Conservation (phyloP, 306 rosid genomes). For the Biancaea sappan region DNA sequence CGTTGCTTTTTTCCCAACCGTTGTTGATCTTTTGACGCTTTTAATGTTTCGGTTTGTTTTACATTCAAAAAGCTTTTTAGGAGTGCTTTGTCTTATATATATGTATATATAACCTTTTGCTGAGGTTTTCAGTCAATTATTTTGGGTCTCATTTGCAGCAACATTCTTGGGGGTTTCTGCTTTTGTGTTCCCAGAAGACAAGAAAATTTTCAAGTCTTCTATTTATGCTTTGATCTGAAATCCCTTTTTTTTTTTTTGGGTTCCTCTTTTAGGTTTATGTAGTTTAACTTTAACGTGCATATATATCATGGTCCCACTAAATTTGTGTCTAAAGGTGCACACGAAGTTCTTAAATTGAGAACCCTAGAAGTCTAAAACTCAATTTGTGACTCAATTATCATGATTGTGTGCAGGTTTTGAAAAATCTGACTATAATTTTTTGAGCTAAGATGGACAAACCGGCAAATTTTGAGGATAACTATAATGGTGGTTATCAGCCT, state of each 20-base stretch:
- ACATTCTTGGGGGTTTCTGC: constrained; percentile 55
- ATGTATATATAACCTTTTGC: constrained; percentile 31
- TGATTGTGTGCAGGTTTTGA: constrained; percentile 61
- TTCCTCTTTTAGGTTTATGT: background rate
- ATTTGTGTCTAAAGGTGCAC: constrained; percentile 28
- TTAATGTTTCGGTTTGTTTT: constrained; percentile 37
- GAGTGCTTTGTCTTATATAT: constrained; percentile 36
- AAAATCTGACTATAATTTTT: constrained; percentile 27
- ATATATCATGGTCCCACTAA: constrained; percentile 29
- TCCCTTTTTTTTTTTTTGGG: background rate
- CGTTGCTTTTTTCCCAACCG: constrained; percentile 47
- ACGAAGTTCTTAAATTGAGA: constrained; percentile 35
- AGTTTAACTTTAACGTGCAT: constrained; percentile 22
- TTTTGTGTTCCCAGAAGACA: constrained; percentile 47
- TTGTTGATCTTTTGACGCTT: constrained; percentile 40
- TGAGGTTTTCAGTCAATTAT: constrained; percentile 41
- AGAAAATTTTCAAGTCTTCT: constrained; percentile 31
- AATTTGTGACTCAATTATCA: constrained; percentile 25
- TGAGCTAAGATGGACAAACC: constrained; percentile 55
- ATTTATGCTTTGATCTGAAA: constrained; percentile 34
- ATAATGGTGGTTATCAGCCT: constrained; percentile 63
- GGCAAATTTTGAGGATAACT: constrained; percentile 56
- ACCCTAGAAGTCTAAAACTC: constrained; percentile 17
- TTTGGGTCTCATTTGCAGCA: constrained; percentile 46
- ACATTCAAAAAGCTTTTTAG: constrained; percentile 24